Evolutionary conservation across 805 yeast species (phyloP).

Genomic region (Myxozyma geophila): DNA sequence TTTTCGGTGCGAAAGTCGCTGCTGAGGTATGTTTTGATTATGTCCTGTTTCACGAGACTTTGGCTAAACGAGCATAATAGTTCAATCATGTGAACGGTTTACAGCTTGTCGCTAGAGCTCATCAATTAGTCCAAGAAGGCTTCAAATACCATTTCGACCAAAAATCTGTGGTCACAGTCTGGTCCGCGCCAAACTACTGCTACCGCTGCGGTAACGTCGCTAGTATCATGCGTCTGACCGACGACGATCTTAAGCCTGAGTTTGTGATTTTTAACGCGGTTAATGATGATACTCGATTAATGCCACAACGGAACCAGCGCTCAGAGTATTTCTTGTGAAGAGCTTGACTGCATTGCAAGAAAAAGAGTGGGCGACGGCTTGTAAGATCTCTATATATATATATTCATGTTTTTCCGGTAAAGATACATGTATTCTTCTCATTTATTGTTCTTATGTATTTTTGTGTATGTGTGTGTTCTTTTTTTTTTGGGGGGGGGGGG

Average conservation of each 20-base stretch:
- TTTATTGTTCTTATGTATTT: neutral
- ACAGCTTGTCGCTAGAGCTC: slow-evolving; percentile 90
- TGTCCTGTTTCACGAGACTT: neutral
- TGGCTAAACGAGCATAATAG: slow-evolving; percentile 15
- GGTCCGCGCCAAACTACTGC: slow-evolving; percentile 98
- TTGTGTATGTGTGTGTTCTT: neutral
- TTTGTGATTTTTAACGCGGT: slow-evolving; percentile 96
- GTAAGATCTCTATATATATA: no score
- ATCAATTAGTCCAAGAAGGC: slow-evolving; percentile 98
- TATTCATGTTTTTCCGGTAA: neutral
- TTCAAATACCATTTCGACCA: slow-evolving; percentile 95
- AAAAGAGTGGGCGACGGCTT: no score
- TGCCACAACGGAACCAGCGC: slow-evolving; percentile 47
- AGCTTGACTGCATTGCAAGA: neutral
- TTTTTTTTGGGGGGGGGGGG: slow-evolving; percentile 4
- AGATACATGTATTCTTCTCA: neutral
- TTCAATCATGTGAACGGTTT: slow-evolving; percentile 94
- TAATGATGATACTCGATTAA: slow-evolving; percentile 60
- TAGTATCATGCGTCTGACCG: slow-evolving; percentile 94
- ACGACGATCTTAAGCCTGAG: slow-evolving; percentile 73
- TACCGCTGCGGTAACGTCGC: slow-evolving; percentile 98
- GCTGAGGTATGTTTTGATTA: slow-evolving; percentile 55
- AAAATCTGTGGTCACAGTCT: slow-evolving; percentile 94
- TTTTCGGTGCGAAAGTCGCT: slow-evolving; percentile 91
- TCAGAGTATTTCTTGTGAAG: slow-evolving; percentile 47